Evolutionary conservation across 116 monocot genomes (phyloP).

Genomic region (Dioscorea cayenensis): DNA sequence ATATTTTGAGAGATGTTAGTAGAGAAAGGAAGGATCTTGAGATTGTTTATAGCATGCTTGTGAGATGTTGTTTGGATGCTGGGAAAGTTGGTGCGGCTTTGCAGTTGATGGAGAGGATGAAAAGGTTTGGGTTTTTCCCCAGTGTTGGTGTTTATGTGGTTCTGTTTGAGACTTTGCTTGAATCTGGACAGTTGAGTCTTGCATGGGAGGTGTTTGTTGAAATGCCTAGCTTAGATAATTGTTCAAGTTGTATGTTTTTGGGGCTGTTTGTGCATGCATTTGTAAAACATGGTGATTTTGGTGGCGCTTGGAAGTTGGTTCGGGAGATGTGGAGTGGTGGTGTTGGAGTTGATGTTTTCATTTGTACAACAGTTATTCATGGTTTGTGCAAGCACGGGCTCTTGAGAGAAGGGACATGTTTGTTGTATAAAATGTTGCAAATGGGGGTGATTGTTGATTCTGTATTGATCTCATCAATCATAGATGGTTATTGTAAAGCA

Average conservation of each 20-base stretch:
- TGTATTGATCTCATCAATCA: slow-evolving; percentile 24
- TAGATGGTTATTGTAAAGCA: slow-evolving; percentile 46
- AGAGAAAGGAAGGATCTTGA: slow-evolving; percentile 8
- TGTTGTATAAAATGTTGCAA: slow-evolving; percentile 32
- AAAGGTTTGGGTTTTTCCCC: slow-evolving; percentile 20
- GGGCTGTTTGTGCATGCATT: slow-evolving; percentile 28
- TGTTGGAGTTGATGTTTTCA: slow-evolving; percentile 15
- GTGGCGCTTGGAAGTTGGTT: slow-evolving; percentile 26
- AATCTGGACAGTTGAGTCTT: slow-evolving; percentile 8
- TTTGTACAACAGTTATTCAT: slow-evolving; percentile 33
- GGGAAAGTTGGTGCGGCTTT: slow-evolving; percentile 14
- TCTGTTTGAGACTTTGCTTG: slow-evolving; percentile 20
- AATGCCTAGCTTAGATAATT: slow-evolving; percentile 4
- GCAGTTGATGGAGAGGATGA: slow-evolving; percentile 15
- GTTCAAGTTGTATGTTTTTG: not conserved
- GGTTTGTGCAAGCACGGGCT: slow-evolving; percentile 31
- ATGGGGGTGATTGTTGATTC: slow-evolving; percentile 21
- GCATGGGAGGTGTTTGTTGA: slow-evolving; percentile 22
- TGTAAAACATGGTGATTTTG: slow-evolving; percentile 17
- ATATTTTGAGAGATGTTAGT: slow-evolving; percentile 20
- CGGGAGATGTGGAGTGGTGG: slow-evolving; percentile 10
- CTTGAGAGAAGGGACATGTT: slow-evolving; percentile 28
- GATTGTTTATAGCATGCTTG: slow-evolving; percentile 42
- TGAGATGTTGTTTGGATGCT: slow-evolving; percentile 24
- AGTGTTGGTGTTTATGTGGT: slow-evolving; percentile 11